Evolutionary conservation across 441 rosid species (phyloP).

Genomic region (Pelargonium fulgidum): DNA sequence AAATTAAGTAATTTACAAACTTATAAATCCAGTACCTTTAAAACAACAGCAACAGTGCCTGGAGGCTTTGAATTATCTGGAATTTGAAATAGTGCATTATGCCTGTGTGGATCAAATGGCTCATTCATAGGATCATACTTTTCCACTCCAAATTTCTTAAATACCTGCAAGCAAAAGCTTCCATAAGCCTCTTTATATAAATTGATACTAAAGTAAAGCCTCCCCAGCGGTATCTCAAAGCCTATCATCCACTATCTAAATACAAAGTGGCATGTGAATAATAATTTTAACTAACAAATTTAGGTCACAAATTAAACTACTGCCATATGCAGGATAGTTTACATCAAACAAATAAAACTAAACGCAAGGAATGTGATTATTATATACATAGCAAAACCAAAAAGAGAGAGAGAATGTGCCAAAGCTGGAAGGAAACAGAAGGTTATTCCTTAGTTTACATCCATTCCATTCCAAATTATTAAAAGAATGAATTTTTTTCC

Average conservation of each 20-base stretch:
- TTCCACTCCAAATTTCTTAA: constrained; percentile 65
- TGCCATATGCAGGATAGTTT: too few relatives aligned
- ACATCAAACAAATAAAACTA: too few relatives aligned
- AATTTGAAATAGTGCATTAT: constrained; percentile 70
- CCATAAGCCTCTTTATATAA: neutral
- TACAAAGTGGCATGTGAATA: neutral
- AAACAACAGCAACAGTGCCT: constrained; percentile 77
- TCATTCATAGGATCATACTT: constrained; percentile 70
- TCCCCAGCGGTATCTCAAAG: neutral
- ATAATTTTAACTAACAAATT: too few relatives aligned
- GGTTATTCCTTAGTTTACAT: too few relatives aligned
- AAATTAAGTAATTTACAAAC: neutral
- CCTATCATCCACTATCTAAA: neutral
- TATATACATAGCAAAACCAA: too few relatives aligned
- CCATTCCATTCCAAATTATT: too few relatives aligned
- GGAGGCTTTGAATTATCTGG: constrained; percentile 82
- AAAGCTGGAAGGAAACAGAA: too few relatives aligned
- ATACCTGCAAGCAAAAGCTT: constrained; percentile 44
- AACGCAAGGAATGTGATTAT: too few relatives aligned
- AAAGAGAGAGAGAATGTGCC: too few relatives aligned
- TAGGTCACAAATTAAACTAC: too few relatives aligned
- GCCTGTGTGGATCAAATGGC: constrained; percentile 84
- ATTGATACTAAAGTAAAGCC: too few relatives aligned
- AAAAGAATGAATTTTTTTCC: neutral
- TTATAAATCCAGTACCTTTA: constrained; percentile 54